Evolutionary conservation across 2,329 filamentous ascomycete species (phyloP).

Genomic region (Rhynchosporium agropyri): DNA sequence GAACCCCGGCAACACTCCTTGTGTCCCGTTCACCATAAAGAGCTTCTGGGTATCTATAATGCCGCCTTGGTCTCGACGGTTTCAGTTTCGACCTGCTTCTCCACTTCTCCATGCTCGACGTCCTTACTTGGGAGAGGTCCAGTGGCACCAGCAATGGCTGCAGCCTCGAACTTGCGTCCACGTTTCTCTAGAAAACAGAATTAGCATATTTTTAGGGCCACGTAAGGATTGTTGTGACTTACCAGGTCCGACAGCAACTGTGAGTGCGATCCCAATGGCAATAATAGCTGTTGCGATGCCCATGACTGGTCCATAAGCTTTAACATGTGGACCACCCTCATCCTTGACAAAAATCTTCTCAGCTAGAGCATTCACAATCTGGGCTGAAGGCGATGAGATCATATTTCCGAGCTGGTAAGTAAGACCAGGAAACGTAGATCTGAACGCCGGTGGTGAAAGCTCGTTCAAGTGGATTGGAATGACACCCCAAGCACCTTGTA

Average conservation of each 20-base stretch:
- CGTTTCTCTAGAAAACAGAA: constrained; percentile 54
- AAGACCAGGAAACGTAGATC: constrained; percentile 65
- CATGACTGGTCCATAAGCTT: constrained; percentile 77
- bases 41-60: not conserved
- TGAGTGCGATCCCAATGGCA: constrained; percentile 67
- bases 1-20: too few relatives aligned
- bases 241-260: constrained; percentile 65
- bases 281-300: constrained; percentile 77
- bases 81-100: constrained; percentile 3
- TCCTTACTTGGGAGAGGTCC: constrained; percentile 34
- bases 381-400: constrained; percentile 69
- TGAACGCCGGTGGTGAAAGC: constrained; percentile 59
- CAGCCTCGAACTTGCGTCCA: constrained; percentile 69
- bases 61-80: constrained; percentile 5
- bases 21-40: not conserved
- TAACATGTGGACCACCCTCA: constrained; percentile 57
- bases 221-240: too few relatives aligned
- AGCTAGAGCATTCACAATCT: constrained; percentile 75
- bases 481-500: constrained; percentile 72
- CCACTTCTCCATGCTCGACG: constrained; percentile 30
- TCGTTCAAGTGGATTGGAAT: constrained; percentile 64
- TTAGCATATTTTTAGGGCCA: too few relatives aligned
- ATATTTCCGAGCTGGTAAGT: constrained; percentile 69
- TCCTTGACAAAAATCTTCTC: constrained; percentile 62
- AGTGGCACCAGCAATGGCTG: constrained; percentile 52